phyloP scores from a whole-genome alignment of 2,329 filamentous ascomycete species.

The Rhexocercosporidium sp. region DNA sequence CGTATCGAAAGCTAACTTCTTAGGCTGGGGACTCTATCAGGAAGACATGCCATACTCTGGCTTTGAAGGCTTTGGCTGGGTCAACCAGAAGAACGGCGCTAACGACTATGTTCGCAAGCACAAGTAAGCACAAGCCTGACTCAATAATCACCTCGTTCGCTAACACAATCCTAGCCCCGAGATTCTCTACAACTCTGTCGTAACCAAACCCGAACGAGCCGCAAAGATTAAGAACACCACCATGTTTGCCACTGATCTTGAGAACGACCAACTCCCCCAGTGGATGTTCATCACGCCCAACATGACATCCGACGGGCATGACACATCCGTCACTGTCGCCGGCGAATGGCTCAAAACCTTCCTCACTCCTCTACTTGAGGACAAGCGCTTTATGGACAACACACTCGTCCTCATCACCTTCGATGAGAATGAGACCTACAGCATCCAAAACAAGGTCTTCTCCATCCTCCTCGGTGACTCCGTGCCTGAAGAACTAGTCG shows the following conservation, averaged over 20 bases:
- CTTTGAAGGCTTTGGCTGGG: slow-evolving; percentile 67
- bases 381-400: slow-evolving; percentile 75
- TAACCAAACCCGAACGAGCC: slow-evolving; percentile 62
- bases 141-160: no score
- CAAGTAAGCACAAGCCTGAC: no score
- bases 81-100: slow-evolving; percentile 67
- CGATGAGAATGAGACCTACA: slow-evolving; percentile 77
- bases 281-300: slow-evolving; percentile 62
- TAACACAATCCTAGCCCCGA: slow-evolving; percentile 45
- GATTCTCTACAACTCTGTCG: slow-evolving; percentile 69
- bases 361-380: slow-evolving; percentile 70
- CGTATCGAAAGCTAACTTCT: not conserved
- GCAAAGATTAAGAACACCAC: slow-evolving; percentile 76
- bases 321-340: slow-evolving; percentile 71
- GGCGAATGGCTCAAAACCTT: slow-evolving; percentile 72
- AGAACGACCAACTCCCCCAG: slow-evolving; percentile 68
- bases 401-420: slow-evolving; percentile 80
- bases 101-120: slow-evolving; percentile 87
- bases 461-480: slow-evolving; percentile 76
- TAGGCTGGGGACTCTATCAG: slow-evolving; percentile 71
- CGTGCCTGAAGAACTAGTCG: slow-evolving; percentile 66
- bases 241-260: slow-evolving; percentile 70
- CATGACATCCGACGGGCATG: slow-evolving; percentile 79
- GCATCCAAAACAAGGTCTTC: slow-evolving; percentile 70
- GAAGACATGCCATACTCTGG: slow-evolving; percentile 79